A percentile compares a stretch with the other conserved stretches of the same genome.
phyloP scores from a whole-genome alignment of 345 rosid genomes.

The Eutrema yunnanense region DNA sequence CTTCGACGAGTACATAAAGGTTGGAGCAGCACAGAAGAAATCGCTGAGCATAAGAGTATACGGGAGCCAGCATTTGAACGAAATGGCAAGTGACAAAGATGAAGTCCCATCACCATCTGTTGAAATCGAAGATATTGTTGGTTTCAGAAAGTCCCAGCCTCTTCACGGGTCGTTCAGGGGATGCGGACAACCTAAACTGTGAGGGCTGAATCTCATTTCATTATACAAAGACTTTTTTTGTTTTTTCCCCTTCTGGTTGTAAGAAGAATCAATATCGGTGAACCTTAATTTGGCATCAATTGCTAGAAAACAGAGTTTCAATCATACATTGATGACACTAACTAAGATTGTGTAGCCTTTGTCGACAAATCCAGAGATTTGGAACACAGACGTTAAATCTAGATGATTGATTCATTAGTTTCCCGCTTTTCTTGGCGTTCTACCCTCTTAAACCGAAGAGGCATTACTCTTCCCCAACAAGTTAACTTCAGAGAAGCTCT shows the following conservation, averaged over 20 bases:
- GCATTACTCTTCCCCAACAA: conserved; percentile 68
- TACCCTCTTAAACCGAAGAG: conserved; percentile 69
- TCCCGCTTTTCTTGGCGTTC: too few species aligned
- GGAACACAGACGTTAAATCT: too few species aligned
- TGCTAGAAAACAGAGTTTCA: background rate
- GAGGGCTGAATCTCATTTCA: conserved; percentile 6
- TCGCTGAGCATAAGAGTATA: conserved; percentile 56
- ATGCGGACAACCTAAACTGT: conserved; percentile 44
- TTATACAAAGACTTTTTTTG: background rate
- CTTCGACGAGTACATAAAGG: conserved; percentile 62
- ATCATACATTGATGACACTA: background rate
- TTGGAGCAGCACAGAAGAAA: conserved; percentile 60
- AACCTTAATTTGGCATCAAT: background rate
- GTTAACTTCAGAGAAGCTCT: conserved; percentile 72
- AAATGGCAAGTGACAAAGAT: conserved; percentile 40
- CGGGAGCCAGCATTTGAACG: conserved; percentile 51
- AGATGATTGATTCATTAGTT: too few species aligned
- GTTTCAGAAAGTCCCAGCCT: conserved; percentile 72
- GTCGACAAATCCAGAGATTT: background rate
- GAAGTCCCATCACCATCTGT: conserved; percentile 28
- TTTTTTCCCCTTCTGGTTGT: background rate
- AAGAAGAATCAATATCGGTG: background rate
- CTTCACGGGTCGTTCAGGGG: conserved; percentile 84
- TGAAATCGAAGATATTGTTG: conserved; percentile 51
- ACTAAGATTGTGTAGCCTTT: background rate